Evolutionary conservation across 345 rosid species (phyloP).

Genomic region (Clarkia xantiana): DNA sequence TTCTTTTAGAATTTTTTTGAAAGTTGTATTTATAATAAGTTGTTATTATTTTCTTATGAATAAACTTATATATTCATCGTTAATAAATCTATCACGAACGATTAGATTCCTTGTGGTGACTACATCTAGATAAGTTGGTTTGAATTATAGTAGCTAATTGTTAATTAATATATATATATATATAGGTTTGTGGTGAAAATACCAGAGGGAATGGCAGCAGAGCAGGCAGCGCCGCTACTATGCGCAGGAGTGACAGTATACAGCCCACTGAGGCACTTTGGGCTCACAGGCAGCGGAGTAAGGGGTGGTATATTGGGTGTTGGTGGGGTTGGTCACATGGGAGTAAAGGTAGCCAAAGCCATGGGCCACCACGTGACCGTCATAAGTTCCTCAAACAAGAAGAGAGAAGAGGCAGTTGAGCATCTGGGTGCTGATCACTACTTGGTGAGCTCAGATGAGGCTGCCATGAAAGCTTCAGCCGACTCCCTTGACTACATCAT

Average conservation of each 20-base stretch:
- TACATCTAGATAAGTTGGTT: no score
- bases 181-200: conserved; percentile 68
- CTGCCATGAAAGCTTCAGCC: conserved; percentile 41
- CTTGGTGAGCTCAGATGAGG: conserved; percentile 60
- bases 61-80: no score
- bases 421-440: conserved; percentile 85
- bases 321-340: conserved; percentile 99
- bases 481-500: conserved; percentile 80
- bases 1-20: no score
- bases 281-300: conserved; percentile 44
- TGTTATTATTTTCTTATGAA: no score
- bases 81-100: no score
- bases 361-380: conserved; percentile 94
- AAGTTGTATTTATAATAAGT: no score
- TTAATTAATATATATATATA: no score
- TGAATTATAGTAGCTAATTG: no score
- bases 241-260: conserved; percentile 86
- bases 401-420: conserved; percentile 62
- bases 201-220: conserved; percentile 74
- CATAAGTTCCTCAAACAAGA: conserved; percentile 87
- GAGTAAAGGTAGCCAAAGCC: conserved; percentile 86
- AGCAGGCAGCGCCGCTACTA: conserved; percentile 78
- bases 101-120: no score
- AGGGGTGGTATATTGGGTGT: conserved; percentile 82
- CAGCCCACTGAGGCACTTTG: conserved; percentile 82